Evolutionary conservation across 441 rosid genomes (phyloP).

Genomic region (Pelargonium cotyledonis): DNA sequence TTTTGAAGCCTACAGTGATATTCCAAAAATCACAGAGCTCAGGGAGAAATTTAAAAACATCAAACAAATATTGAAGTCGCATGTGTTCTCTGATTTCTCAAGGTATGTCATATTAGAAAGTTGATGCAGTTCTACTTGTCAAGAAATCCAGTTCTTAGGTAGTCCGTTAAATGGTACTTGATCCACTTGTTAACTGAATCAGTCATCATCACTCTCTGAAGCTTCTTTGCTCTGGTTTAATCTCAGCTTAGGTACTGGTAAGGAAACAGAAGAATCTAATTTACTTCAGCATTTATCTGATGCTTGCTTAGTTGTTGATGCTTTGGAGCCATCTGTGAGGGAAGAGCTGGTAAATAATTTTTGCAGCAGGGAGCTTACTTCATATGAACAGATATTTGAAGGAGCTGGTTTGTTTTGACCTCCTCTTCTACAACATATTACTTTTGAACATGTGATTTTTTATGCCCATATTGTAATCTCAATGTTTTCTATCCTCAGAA

Average conservation of each 20-base stretch:
- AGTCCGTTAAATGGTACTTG: not conserved
- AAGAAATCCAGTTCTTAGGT: not conserved
- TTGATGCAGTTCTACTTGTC: not conserved
- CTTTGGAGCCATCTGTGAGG: conserved; percentile 97
- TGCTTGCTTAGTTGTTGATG: conserved; percentile 97
- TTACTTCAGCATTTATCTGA: conserved; percentile 86
- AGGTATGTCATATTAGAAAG: conserved; percentile 44
- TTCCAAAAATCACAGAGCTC: conserved; percentile 96
- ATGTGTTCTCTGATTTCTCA: conserved; percentile 91
- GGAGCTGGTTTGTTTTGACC: conserved; percentile 81
- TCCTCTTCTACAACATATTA: conserved; percentile 11
- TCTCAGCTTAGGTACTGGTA: conserved; percentile 98
- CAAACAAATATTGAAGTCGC: conserved; percentile 92
- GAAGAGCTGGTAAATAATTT: conserved; percentile 98
- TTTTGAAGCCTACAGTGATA: conserved; percentile 95
- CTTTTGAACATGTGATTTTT: conserved; percentile 10
- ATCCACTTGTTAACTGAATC: conserved; percentile 2
- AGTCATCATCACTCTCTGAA: conserved; percentile 5
- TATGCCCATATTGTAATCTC: conserved; percentile 11
- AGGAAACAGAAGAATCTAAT: conserved; percentile 87
- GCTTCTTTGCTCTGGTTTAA: conserved; percentile 22
- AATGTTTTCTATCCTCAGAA: conserved; percentile 40
- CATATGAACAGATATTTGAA: conserved; percentile 97
- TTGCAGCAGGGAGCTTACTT: conserved; percentile 96
- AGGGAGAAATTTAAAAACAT: conserved; percentile 93